Percentiles rank a stretch among this genome's conserved stretches.
These are phyloP conservation scores for Nosema muscidifuracis DNA, from an alignment of 371 early-diverging fungal genomes.

Conservation along the genomic window DNA sequence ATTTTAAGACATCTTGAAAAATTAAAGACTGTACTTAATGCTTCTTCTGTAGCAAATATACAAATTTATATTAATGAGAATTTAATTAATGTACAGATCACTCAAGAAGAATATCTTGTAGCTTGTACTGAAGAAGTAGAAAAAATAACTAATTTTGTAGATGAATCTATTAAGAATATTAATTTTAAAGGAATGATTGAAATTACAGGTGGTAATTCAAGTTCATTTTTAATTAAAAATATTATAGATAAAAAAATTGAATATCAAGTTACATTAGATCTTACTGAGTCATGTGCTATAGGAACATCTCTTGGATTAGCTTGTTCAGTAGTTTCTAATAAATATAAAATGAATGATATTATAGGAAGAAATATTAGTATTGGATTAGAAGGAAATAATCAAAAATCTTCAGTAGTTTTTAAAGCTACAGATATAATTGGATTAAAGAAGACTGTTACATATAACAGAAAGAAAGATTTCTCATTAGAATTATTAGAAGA, in stretches of 20 bases:
- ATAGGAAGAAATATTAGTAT: conserved; percentile 28
- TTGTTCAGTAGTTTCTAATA: conserved; percentile 19
- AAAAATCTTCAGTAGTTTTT: conserved; percentile 33
- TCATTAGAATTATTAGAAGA: conserved; percentile 38
- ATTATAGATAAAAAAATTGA: conserved; percentile 26
- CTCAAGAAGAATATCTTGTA: conserved; percentile 39
- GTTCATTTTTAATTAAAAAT: conserved; percentile 38
- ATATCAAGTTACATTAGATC: conserved; percentile 20
- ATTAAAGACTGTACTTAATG: conserved; percentile 48
- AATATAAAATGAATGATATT: conserved; percentile 43
- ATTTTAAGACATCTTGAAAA: conserved; percentile 33
- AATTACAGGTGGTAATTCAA: conserved; percentile 51
- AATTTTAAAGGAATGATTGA: conserved; percentile 4
- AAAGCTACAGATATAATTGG: conserved; percentile 8
- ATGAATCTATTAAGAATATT: conserved; percentile 9
- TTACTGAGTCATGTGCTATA: conserved; percentile 36
- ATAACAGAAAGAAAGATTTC: conserved; percentile 38
- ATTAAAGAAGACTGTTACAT: conserved; percentile 22
- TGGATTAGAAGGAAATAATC: conserved; percentile 1
- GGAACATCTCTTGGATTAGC: conserved; percentile 46
- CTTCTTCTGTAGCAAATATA: conserved; percentile 11
- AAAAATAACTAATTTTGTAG: conserved; percentile 45
- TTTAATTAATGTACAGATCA: conserved; percentile 30
- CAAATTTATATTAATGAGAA: conserved; percentile 36
- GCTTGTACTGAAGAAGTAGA: conserved; percentile 13